Percentiles rank a stretch among this genome's conserved stretches.
Evolutionary conservation across 1,284 basidiomycete genomes (phyloP).

Genomic region (Tilletia setariae): DNA sequence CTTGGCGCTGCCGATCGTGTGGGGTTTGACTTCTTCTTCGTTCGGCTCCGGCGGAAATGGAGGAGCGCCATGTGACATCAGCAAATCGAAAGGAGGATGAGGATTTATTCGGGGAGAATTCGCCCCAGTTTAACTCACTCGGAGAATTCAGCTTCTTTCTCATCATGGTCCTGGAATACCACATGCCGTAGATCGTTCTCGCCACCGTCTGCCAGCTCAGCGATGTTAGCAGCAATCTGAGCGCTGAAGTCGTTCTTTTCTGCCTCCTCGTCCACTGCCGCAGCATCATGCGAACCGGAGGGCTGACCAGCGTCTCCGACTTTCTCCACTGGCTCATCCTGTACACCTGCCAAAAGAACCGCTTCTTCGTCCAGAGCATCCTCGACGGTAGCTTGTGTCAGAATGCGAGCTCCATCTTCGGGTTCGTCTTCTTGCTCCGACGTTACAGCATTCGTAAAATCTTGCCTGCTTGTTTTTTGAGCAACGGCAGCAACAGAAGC

Average conservation of each 20-base stretch:
- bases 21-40: no score
- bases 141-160: not conserved
- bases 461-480: no score
- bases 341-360: not conserved
- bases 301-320: not conserved
- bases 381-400: not conserved
- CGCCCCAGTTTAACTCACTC: no score
- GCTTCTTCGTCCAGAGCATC: not conserved
- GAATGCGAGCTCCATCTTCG: not conserved
- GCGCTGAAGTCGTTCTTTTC: not conserved
- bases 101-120: no score
- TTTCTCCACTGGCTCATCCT: not conserved
- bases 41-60: no score
- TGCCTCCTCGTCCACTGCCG: not conserved
- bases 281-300: not conserved
- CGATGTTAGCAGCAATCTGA: not conserved
- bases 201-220: not conserved
- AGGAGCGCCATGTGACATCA: no score
- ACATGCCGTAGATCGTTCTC: not conserved
- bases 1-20: no score
- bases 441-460: not conserved
- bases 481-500: no score
- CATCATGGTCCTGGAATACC: not conserved
- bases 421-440: not conserved
- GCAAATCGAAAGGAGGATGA: no score